Percentiles rank a stretch among this genome's conserved stretches.
Evolutionary conservation across 306 rosid species (phyloP).

Genomic region (Cucurbita pepo): DNA sequence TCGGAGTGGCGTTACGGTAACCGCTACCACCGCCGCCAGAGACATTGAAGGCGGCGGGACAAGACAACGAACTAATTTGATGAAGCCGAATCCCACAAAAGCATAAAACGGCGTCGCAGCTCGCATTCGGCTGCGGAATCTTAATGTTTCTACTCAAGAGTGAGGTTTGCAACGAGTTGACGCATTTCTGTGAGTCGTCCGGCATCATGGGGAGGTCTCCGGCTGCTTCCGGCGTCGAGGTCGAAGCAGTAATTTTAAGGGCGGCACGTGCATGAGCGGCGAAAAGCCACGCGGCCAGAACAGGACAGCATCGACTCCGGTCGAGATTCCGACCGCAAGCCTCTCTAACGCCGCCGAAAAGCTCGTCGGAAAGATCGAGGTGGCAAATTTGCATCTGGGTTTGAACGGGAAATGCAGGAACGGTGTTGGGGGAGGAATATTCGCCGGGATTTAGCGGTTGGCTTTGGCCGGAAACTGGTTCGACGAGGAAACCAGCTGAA

Average conservation of each 20-base stretch:
- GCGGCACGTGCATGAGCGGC: constrained; percentile 92
- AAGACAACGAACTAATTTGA: constrained; percentile 65
- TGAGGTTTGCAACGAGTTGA: constrained; percentile 71
- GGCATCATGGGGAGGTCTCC: constrained; percentile 82
- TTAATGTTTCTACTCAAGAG: constrained; percentile 43
- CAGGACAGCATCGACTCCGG: constrained; percentile 95
- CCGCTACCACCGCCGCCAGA: constrained; percentile 13
- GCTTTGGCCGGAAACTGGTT: constrained; percentile 43
- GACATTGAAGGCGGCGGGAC: constrained; percentile 72
- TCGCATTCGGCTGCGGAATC: constrained; percentile 79
- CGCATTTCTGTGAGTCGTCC: constrained; percentile 92
- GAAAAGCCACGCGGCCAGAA: constrained; percentile 89
- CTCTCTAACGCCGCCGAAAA: constrained; percentile 88
- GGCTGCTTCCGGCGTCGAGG: constrained; percentile 11
- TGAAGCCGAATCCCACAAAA: constrained; percentile 88
- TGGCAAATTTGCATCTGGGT: constrained; percentile 47
- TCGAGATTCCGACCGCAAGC: constrained; percentile 85
- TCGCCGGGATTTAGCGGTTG: constrained; percentile 49
- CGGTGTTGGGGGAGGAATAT: constrained; percentile 44
- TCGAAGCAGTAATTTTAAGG: constrained; percentile 28
- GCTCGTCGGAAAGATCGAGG: constrained; percentile 79
- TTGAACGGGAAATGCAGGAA: constrained; percentile 76
- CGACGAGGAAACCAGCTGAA: constrained; percentile 37
- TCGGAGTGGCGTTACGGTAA: constrained; percentile 55
- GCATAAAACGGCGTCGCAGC: constrained; percentile 77